Evolutionary conservation across 202 grass and related monocot species (phyloP).

Genomic region (Musa balbisiana): DNA sequence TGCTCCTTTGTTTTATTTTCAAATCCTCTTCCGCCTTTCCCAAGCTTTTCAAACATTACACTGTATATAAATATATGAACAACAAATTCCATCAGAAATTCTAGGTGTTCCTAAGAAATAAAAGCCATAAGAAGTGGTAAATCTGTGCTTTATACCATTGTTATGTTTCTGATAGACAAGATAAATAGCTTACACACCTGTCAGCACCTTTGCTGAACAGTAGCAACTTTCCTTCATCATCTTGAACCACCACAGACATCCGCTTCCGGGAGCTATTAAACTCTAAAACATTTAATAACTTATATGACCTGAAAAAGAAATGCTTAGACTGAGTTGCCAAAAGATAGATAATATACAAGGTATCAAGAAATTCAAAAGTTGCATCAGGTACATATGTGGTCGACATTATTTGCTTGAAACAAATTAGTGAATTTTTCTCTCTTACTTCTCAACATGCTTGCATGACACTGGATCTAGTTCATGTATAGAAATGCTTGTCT

Average conservation of each 20-base stretch:
- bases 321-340: background rate
- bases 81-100: background rate
- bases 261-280: constrained; percentile 82
- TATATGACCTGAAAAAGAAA: constrained; percentile 56
- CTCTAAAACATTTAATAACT: constrained; percentile 83
- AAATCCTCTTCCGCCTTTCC: constrained; percentile 44
- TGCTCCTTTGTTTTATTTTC: constrained; percentile 74
- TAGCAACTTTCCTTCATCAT: constrained; percentile 67
- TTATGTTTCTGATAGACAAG: constrained; percentile 24
- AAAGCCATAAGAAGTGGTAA: background rate
- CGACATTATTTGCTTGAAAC: too few species aligned
- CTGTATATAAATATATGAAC: constrained; percentile 27
- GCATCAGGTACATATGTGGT: too few species aligned
- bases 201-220: constrained; percentile 89
- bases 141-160: constrained; percentile 5
- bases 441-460: constrained; percentile 42
- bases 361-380: background rate
- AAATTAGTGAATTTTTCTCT: background rate
- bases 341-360: background rate
- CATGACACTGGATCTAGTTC: constrained; percentile 43
- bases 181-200: constrained; percentile 44
- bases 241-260: constrained; percentile 92
- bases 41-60: constrained; percentile 85
- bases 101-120: constrained; percentile 2
- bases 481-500: constrained; percentile 59